Percentiles rank a stretch among this genome's conserved stretches.
Evolutionary conservation across 305 asterid genomes (phyloP).

Genomic region (Andrographis paniculata): DNA sequence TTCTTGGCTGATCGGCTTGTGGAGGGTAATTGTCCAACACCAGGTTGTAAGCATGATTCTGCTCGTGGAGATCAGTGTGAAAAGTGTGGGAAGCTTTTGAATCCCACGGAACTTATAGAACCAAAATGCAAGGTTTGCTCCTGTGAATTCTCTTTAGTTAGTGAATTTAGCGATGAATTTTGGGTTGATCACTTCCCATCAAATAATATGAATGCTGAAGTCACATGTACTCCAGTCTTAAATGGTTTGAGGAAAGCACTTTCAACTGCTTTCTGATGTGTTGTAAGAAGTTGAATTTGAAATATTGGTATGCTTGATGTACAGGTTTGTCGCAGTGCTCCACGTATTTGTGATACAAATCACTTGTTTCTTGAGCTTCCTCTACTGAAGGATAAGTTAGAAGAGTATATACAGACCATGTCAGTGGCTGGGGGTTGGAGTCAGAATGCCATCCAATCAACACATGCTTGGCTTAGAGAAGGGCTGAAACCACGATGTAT

Average conservation of each 20-base stretch:
- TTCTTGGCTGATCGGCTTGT: constrained; percentile 90
- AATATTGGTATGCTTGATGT: constrained; percentile 24
- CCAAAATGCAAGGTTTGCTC: no score
- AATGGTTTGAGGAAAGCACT: no score
- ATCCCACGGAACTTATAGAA: no score
- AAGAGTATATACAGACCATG: constrained; percentile 52
- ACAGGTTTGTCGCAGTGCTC: constrained; percentile 69
- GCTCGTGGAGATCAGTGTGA: constrained; percentile 99
- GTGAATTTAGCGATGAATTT: no score
- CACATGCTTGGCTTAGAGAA: constrained; percentile 86
- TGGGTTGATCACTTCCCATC: no score
- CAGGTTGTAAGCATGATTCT: constrained; percentile 72
- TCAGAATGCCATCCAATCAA: constrained; percentile 83
- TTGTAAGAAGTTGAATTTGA: background rate
- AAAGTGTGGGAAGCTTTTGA: constrained; percentile 41
- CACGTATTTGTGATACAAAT: constrained; percentile 66
- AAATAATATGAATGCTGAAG: no score
- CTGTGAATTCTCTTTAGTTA: no score
- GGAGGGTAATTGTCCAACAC: constrained; percentile 85
- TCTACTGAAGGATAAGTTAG: constrained; percentile 63
- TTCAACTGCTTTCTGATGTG: no score
- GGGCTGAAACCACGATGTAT: constrained; percentile 84
- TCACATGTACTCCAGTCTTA: no score
- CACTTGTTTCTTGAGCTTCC: constrained; percentile 97
- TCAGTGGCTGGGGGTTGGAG: constrained; percentile 95